Base-by-base conservation (phyloP, 257 asterid species). In the Gentiana dahurica region DNA sequence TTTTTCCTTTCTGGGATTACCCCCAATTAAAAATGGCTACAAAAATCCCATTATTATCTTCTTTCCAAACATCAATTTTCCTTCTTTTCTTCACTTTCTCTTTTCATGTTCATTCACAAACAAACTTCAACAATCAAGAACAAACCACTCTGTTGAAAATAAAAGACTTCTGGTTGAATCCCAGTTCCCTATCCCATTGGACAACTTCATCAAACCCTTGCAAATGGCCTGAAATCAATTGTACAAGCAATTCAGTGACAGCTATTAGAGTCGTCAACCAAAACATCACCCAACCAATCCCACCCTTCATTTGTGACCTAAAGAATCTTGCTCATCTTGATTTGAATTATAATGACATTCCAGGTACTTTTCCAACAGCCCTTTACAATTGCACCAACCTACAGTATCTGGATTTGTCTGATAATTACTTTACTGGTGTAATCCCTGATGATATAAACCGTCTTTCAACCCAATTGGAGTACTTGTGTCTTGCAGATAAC, bases 221-320 rank as follows among this genome's bases (percentile, higher is more conserved):
- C 77, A 51, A 52, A 2, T 91, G 98, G 98, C 74, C 84, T 0
- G 96, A 71, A 73, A 72, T 91, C 75, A 77, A 60, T 4, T 91
- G 95, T 77, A 34, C 74, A 12, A 12, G 35, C 4, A 80, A 71
- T 58, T 71, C 78, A 0, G 85, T 91, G 66, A 72, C 88, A 1
- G 59, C 44, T 38, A 35, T 73, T 5, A 33, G 32, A 6, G 37
- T 57, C 36, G 6, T 2, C 38, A 12, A 41, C 12, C 57, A 33
- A 1, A 44, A 13, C 12, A 73, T 68, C 57, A 43, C 61, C 2
- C 49, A 49, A 53, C 33, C 63, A 34, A 55, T 72, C 60, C 73
- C 78, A n/a, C 54, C 57, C 11, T 52, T 57, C 53, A 64, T 68
- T 24, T 68, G 71, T 34, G 59, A 64, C 56, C 71, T 73, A 55